Evolutionary conservation across 2,329 filamentous ascomycete species (phyloP), one percentile per base, ranked within the genome.

Genomic region (Hirsutella rhossiliensis): DNA sequence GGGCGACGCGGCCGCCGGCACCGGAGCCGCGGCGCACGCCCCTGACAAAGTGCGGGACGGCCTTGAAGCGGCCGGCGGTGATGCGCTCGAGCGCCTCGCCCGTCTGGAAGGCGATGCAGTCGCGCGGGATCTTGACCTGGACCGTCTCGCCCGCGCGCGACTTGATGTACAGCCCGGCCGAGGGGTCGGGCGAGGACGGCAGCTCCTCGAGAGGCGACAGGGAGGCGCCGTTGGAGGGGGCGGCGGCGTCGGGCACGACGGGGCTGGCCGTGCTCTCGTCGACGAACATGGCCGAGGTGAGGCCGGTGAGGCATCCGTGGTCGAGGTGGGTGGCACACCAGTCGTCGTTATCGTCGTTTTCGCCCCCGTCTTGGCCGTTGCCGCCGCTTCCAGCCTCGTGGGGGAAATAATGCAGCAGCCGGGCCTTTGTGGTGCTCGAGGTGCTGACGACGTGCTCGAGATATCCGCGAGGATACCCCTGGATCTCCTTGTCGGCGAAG

Each of bases 251-350:
- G 42, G 60, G 60, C 1, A 66, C 58, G 37, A 64, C 52, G 34
- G 66, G 54, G 46, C 54, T 49, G 49, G 67, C 54, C 47, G 61
- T 59, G 30, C 62, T 64, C 65, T 97, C 90, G 57, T 97, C 87
- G 49, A 97, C 75, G 62, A 94, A 97, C 88, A 97, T 95, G 52
- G 90, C 89, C 3, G 84, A 90, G 0, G 92, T 98, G 30, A 98
- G 72, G 13, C 89, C 90, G 0, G 92, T 98, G 29, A 98, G 73
- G 59, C 90, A 97, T 38, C 92, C 88, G 56, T 96, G 88, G 62
- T 97, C 90, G 45, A 92, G 70, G 60, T 92, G 85, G 1, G 84
- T 87, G 4, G 88, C 86, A 62, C 90, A 98, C 92, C 92, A 98
- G 65, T 94, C 86, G 62, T 96, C 89, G 48, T 87, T 82, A 43